A percentile compares a stretch with the other conserved stretches of the same genome.
phyloP scores from a whole-genome alignment of 129 eudicot species.

The Solidago caesia region DNA sequence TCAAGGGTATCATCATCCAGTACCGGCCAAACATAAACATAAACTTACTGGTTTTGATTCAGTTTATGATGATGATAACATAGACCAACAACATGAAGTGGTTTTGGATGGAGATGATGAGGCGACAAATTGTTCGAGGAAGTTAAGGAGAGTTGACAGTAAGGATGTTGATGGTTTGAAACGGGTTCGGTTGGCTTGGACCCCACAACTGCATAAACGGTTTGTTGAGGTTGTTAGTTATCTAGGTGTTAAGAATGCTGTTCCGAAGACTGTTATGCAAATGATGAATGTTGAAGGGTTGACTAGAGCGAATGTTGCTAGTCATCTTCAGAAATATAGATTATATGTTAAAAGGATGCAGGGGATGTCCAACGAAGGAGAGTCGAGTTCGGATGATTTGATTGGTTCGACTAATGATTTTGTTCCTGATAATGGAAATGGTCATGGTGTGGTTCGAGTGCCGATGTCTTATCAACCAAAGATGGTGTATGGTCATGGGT shows the following conservation, averaged over 20 bases:
- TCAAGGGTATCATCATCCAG: conserved; percentile 35
- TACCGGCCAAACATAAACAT: too few relatives aligned
- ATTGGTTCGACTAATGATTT: conserved; percentile 52
- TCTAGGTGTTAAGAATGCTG: conserved; percentile 82
- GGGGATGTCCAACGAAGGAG: conserved; percentile 67
- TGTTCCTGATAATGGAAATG: conserved; percentile 39
- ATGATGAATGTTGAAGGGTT: conserved; percentile 96
- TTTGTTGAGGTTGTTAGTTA: conserved; percentile 88
- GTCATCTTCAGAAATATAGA: conserved; percentile 90
- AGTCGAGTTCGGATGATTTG: conserved; percentile 57
- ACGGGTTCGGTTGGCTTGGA: conserved; percentile 83
- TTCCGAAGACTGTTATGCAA: conserved; percentile 93
- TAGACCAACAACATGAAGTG: conserved; percentile 10
- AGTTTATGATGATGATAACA: conserved; percentile 1
- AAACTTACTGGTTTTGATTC: background rate
- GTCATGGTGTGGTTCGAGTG: conserved; percentile 4
- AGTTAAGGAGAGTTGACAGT: conserved; percentile 38
- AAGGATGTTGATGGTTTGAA: conserved; percentile 40
- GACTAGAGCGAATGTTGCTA: conserved; percentile 90
- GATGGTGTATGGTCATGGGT: conserved; percentile 47
- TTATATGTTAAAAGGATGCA: conserved; percentile 88
- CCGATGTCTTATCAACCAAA: conserved; percentile 53
- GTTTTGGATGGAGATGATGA: conserved; percentile 32
- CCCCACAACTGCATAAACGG: conserved; percentile 88
- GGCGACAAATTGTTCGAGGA: conserved; percentile 46